Conservation (phyloP, 2,329 filamentous ascomycete genomes). For the Nemania diffusa region DNA sequence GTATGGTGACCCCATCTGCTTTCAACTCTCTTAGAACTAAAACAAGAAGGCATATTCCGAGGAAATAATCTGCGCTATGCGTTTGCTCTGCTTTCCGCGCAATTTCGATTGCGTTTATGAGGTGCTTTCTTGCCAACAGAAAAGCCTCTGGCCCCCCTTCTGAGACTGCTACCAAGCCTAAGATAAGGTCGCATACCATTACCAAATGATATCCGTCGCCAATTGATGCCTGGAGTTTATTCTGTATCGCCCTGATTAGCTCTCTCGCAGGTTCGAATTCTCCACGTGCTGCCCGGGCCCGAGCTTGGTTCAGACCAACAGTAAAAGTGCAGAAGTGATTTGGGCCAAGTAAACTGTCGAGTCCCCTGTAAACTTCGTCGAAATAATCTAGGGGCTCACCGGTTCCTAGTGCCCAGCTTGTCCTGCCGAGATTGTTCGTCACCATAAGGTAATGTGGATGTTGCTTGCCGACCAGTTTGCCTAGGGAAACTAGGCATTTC, state of each 20-base stretch:
- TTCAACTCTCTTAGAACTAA: conserved; percentile 1
- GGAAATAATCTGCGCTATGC: conserved; percentile 8
- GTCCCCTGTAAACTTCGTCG: conserved; percentile 5
- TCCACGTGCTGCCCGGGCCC: neutral
- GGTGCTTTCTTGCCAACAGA: neutral
- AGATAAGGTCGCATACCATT: neutral
- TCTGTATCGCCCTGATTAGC: neutral
- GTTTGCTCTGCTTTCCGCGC: neutral
- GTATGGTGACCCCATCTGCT: neutral
- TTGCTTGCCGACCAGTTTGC: neutral
- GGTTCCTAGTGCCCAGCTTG: neutral
- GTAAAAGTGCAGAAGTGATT: conserved; percentile 17
- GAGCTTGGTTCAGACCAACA: conserved; percentile 4
- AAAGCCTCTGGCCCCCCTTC: neutral
- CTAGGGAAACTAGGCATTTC: neutral
- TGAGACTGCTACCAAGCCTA: neutral
- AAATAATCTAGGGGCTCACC: conserved; percentile 1
- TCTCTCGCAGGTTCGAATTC: conserved; percentile 1
- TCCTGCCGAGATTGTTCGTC: conserved; percentile 10
- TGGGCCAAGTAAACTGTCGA: conserved; percentile 1
- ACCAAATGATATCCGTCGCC: neutral
- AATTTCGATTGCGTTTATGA: neutral
- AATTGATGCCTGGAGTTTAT: neutral
- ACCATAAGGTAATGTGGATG: conserved; percentile 18
- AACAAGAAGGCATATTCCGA: conserved; percentile 9